Evolutionary conservation across 2,329 filamentous ascomycete genomes (phyloP).

Genomic region (Chaetomiaceae sp.): DNA sequence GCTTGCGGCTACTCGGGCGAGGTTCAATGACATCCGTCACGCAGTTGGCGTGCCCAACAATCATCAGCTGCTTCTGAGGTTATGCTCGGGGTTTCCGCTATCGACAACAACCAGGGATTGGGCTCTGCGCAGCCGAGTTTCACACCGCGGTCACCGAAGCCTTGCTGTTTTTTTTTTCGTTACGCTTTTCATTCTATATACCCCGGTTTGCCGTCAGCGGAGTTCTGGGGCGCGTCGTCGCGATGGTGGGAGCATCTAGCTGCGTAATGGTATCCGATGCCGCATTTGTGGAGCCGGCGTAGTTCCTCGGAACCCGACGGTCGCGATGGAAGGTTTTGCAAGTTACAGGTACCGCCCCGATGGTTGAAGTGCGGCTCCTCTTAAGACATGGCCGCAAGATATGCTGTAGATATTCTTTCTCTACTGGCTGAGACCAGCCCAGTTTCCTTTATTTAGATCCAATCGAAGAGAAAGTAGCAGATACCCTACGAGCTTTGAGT

Average conservation of each 20-base stretch:
- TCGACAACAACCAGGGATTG: background rate
- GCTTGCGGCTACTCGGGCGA: too few species aligned
- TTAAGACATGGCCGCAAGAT: slow-evolving; percentile 16
- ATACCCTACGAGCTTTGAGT: too few species aligned
- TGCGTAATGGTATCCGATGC: slow-evolving; percentile 21
- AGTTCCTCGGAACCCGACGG: background rate
- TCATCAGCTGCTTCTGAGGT: too few species aligned
- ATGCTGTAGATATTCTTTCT: slow-evolving; percentile 17
- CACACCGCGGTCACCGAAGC: slow-evolving; percentile 26
- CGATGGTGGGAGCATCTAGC: slow-evolving; percentile 27
- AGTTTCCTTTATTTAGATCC: slow-evolving; percentile 17
- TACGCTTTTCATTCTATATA: slow-evolving; percentile 38
- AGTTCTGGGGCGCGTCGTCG: slow-evolving; percentile 26
- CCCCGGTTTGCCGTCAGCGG: slow-evolving; percentile 30
- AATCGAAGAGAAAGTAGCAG: background rate
- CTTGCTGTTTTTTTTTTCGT: slow-evolving; percentile 29
- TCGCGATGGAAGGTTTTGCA: background rate
- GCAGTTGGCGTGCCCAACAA: too few species aligned
- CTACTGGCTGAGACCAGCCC: slow-evolving; percentile 17
- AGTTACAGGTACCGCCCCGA: slow-evolving; percentile 10
- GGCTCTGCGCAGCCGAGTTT: background rate
- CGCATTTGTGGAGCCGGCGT: slow-evolving; percentile 1
- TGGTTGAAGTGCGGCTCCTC: slow-evolving; percentile 3
- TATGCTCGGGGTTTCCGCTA: background rate
- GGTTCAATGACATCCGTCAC: too few species aligned